phyloP scores from a whole-genome alignment of 441 rosid genomes.

The Bocquillonia castaneifolia region DNA sequence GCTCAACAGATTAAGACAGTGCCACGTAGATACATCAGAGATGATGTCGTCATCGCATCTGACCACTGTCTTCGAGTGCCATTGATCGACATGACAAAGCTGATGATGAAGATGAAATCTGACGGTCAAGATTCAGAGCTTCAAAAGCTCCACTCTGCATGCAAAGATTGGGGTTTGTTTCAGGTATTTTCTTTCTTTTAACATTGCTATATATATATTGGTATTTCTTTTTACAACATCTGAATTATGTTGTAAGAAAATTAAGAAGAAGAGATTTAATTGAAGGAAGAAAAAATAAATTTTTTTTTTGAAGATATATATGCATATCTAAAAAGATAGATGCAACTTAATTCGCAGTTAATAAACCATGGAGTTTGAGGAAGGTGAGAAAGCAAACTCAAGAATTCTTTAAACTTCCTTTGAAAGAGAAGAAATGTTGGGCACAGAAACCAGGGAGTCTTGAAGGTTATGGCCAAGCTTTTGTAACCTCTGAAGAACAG shows the following conservation, averaged over 20 bases:
- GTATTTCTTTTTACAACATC: background rate
- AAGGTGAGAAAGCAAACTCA: conserved; percentile 20
- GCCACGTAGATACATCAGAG: conserved; percentile 29
- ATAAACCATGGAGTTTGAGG: conserved; percentile 34
- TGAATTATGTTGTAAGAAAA: background rate
- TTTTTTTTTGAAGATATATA: too few relatives aligned
- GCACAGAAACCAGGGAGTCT: conserved; percentile 36
- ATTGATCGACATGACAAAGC: conserved; percentile 35
- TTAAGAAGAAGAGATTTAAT: background rate
- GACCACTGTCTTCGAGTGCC: conserved; percentile 21
- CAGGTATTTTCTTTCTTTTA: conserved; percentile 18
- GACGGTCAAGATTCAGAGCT: conserved; percentile 24
- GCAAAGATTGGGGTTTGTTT: conserved; percentile 36
- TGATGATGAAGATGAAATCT: conserved; percentile 19
- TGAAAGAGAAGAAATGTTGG: conserved; percentile 31
- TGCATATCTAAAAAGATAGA: background rate
- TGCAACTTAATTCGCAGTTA: conserved; percentile 21
- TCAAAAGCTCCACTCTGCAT: conserved; percentile 31
- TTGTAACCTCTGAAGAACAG: conserved; percentile 37
- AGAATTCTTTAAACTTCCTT: conserved; percentile 36
- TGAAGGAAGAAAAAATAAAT: background rate
- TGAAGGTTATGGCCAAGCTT: conserved; percentile 45
- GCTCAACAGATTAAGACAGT: conserved; percentile 17
- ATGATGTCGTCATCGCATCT: conserved; percentile 13
- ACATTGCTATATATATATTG: background rate